phyloP scores from a whole-genome alignment of 305 asterid genomes.

The Ilex paraguariensis region DNA sequence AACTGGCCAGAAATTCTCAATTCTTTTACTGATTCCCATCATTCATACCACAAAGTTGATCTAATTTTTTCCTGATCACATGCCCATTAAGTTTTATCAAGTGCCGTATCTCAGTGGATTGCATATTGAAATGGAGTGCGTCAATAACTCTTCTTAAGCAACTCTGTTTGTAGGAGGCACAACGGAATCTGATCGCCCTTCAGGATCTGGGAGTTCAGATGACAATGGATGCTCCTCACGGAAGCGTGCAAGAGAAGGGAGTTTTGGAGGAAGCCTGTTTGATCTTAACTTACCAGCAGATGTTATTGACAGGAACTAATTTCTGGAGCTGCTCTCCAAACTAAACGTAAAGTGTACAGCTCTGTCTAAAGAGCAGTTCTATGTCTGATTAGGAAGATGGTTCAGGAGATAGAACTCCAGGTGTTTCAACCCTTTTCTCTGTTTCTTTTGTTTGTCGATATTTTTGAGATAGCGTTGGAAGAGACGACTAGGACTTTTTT shows the following conservation, averaged over 20 bases:
- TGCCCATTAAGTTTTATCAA: too few species aligned
- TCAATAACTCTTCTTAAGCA: slow-evolving; percentile 2
- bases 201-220: slow-evolving; percentile 48
- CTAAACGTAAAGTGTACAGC: slow-evolving; percentile 19
- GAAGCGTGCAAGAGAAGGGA: slow-evolving; percentile 55
- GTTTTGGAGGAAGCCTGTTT: slow-evolving; percentile 27
- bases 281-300: slow-evolving; percentile 83
- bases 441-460: too few species aligned
- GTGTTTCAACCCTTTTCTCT: too few species aligned
- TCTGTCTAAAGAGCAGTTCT: slow-evolving; percentile 9
- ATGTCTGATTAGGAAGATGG: background rate
- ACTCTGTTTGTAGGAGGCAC: slow-evolving; percentile 25
- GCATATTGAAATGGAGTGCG: background rate
- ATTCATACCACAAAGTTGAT: too few species aligned
- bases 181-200: slow-evolving; percentile 39
- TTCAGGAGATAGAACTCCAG: too few species aligned
- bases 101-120: background rate
- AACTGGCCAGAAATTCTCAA: too few species aligned
- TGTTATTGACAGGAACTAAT: slow-evolving; percentile 26
- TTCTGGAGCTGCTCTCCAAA: slow-evolving; percentile 10
- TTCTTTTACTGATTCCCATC: too few species aligned
- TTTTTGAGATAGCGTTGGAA: too few species aligned
- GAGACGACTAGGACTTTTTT: too few species aligned
- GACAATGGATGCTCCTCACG: slow-evolving; percentile 35
- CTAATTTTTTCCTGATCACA: too few species aligned